Evolutionary conservation across 1,139 yeast species (phyloP), one percentile per base, ranked within the genome.

Genomic region (Spathaspora sp.): DNA sequence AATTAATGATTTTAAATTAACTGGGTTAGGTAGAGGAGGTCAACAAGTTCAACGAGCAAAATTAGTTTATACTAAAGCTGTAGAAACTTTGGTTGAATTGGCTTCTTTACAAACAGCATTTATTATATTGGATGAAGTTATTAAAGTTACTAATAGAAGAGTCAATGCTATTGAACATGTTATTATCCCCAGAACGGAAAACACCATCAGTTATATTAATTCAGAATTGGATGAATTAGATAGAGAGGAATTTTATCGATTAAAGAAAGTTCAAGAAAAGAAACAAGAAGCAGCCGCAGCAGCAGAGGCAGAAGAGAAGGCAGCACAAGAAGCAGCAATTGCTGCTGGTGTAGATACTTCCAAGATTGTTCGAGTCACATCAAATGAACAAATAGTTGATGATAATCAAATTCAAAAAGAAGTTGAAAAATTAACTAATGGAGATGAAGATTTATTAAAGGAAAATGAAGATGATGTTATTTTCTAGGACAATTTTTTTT

Each of bases 141-240:
- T 93, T 66, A 93, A 93, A 70, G 97, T 93, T 46, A 93, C 99
- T 48, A 93, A 93, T 69, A 82, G 99, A 72, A 87, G 99, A 78
- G 99, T 93, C 59, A 93, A 93, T 68, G 98, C 99, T 55, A 93
- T 93, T 70, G 99, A 93, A 72, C 98, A 93, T 65, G 98, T 93
- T 44, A 91, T 93, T 60, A 93, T 93, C 50, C 99, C 99, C 52
- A 82, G 98, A 68, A 91, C 98, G 2, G 97, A 93, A 68, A 93
- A 93, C 68, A 93, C 99, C 31, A 93, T 93, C 60, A 80, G 87
- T 51, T 75, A 93, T 68, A 93, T 93, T 73, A 90, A 90, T 67
- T 89, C 97, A 26, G 99, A 93, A 67, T 80, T 93, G 65, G 99
- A 93, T 67, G 99, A 93, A 71, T 79, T 93, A 67, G 99, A 93